Conservation (phyloP, 1,284 basidiomycete genomes). For the Athelia sp. region DNA sequence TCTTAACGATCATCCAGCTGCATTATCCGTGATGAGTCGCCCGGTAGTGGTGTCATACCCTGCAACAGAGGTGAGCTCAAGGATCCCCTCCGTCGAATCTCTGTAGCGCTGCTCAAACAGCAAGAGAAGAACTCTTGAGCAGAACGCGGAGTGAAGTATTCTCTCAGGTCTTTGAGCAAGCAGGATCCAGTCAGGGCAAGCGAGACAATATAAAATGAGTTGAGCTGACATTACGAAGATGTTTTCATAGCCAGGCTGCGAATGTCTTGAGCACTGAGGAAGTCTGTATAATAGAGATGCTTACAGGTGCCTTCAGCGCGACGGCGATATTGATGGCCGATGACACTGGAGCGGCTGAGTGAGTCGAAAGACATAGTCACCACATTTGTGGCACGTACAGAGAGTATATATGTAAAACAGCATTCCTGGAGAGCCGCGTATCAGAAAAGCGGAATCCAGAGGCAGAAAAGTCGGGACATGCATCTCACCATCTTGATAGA, state of each 20-base stretch:
- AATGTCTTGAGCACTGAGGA: slow-evolving; percentile 20
- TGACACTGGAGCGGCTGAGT: slow-evolving; percentile 26
- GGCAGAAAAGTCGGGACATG: no score
- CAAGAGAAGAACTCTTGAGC: slow-evolving; percentile 34
- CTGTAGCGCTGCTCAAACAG: no score
- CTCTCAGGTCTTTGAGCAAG: slow-evolving; percentile 34
- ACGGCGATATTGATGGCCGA: slow-evolving; percentile 35
- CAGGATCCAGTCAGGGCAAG: background rate
- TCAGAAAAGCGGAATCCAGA: background rate
- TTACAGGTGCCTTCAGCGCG: slow-evolving; percentile 31
- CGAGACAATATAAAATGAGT: background rate
- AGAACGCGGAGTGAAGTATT: slow-evolving; percentile 37
- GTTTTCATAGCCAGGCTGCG: slow-evolving; percentile 14
- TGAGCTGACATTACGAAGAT: slow-evolving; percentile 33
- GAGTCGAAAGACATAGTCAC: background rate
- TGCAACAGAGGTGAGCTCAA: no score
- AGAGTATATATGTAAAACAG: slow-evolving; percentile 37
- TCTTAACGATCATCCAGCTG: no score
- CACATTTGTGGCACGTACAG: slow-evolving; percentile 18
- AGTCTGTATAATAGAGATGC: slow-evolving; percentile 5
- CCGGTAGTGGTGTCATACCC: no score
- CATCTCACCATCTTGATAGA: slow-evolving; percentile 35
- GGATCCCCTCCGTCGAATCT: no score
- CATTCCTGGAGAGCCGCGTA: slow-evolving; percentile 22
- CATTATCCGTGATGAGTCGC: no score